Base-by-base conservation (phyloP, 768 basidiomycete species). In the Russula sp. region DNA sequence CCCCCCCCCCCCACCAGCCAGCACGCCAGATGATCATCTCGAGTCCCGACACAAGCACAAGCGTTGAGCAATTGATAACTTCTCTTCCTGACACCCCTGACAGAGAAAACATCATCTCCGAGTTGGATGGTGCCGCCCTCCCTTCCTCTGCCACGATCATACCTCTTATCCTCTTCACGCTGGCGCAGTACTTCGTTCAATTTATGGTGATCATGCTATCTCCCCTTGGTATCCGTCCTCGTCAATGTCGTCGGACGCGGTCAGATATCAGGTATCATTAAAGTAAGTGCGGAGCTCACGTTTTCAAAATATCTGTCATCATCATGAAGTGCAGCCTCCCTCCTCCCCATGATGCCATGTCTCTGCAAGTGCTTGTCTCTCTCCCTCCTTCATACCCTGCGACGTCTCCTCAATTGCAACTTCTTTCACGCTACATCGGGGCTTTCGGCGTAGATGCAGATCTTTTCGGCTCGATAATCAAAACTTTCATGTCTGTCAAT, bases 371-470 rank as follows among this genome's bases (percentile, higher is more conserved):
- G 20, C 72, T 80, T 22, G 76, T 80, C 22, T 77, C 80, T 14
- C 70, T 81, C 8, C 76, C 77, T 18, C 69, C 70, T 35, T 73
- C 70, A 34, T 95, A 95, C 70, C 93, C 93, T 0, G 70, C 79
- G 1, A 73, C 78, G 2, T 79, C 83, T 0, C 83, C 93, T 1
- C 90, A 92, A 68, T 77, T 94, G 0, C 93, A 93, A 69, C 83
- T 93, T 0, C 81, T 93, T 32, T 93, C 90, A 3, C 84, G 84
- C 25, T 95, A 94, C 73, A 74, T 95, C 50, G 90, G 90, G 2
- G 78, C 88, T 2, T 93, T 86, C 68, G 84, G 87, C 20, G 86
- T 88, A 1, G 85, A 90, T 66, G 75, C 88, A 9, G 71, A 72
- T 16, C 79, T 94, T 18, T 95, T 94, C 69, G 90, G 90, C 25